Evolutionary conservation across 169 alveolate species (phyloP).

Genomic region (Plasmodium vivax): DNA sequence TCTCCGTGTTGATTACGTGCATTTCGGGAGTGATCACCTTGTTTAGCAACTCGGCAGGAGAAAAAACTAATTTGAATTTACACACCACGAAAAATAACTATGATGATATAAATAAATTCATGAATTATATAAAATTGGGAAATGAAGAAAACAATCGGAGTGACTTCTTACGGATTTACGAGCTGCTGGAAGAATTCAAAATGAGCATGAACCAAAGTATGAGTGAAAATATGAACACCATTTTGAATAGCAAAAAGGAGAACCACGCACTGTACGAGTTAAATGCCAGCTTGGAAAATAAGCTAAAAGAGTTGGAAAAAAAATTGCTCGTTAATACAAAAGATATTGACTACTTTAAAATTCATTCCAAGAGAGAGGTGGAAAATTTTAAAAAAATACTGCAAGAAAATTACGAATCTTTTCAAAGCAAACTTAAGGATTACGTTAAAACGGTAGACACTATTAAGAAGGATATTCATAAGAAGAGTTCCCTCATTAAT

Average conservation of each 20-base stretch:
- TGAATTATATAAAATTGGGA: constrained; percentile 30
- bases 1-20: constrained; percentile 45
- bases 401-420: constrained; percentile 47
- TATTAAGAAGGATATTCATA: constrained; percentile 29
- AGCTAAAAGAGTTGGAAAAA: constrained; percentile 35
- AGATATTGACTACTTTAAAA: constrained; percentile 34
- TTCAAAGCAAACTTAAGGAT: constrained; percentile 50
- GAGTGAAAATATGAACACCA: background rate
- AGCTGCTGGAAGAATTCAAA: constrained; percentile 34
- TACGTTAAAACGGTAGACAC: constrained; percentile 37
- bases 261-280: constrained; percentile 5
- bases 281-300: constrained; percentile 15
- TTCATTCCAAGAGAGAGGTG: constrained; percentile 39
- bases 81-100: constrained; percentile 26
- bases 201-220: constrained; percentile 10
- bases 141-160: background rate
- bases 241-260: constrained; percentile 6
- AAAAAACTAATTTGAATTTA: background rate
- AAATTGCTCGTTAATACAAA: constrained; percentile 13
- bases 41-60: background rate
- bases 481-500: constrained; percentile 25
- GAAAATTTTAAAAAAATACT: constrained; percentile 51
- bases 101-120: constrained; percentile 43
- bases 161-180: background rate
- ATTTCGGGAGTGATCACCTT: constrained; percentile 63